These are phyloP conservation scores for Fistulinella prunicolor DNA, from an alignment of 768 basidiomycete genomes.

Conservation along the genomic window DNA sequence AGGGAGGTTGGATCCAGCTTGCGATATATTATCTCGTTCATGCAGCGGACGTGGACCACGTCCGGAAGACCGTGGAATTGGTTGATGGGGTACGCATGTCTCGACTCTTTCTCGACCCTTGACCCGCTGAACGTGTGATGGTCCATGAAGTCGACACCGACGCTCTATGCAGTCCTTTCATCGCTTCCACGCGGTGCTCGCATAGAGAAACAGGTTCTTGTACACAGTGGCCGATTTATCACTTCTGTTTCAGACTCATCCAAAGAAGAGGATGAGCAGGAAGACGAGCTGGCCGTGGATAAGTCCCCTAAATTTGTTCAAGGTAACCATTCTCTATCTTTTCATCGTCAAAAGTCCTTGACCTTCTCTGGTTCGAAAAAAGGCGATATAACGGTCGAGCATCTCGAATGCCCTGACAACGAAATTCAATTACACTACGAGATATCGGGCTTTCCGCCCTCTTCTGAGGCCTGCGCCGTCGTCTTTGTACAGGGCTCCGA, in stretches of 20 bases:
- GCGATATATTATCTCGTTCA: constrained; percentile 72
- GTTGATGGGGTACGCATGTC: constrained; percentile 17
- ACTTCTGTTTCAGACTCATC: constrained; percentile 27
- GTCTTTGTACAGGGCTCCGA: constrained; percentile 41
- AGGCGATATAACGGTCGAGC: constrained; percentile 15
- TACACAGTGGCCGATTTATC: constrained; percentile 64
- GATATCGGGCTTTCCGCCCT: constrained; percentile 42
- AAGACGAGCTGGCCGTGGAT: constrained; percentile 34
- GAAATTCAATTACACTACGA: constrained; percentile 42
- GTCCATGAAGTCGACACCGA: constrained; percentile 29
- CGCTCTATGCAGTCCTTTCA: constrained; percentile 60
- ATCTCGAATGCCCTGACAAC: constrained; percentile 2
- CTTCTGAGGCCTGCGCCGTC: constrained; percentile 40
- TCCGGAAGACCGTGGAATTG: constrained; percentile 39
- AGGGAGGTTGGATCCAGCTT: constrained; percentile 54
- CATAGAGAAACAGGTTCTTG: constrained; percentile 72
- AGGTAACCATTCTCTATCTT: constrained; percentile 31
- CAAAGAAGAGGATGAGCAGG: constrained; percentile 36
- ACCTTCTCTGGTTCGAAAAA: not conserved
- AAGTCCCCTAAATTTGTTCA: constrained; percentile 37
- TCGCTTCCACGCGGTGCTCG: constrained; percentile 69
- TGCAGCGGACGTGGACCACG: constrained; percentile 35
- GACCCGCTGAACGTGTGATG: not conserved
- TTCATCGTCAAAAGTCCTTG: not conserved
- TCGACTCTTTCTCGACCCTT: not conserved